Evolutionary conservation across 179 eudicot species (phyloP), one percentile per base, ranked within the genome.

Genomic region (Corrigiola litoralis): DNA sequence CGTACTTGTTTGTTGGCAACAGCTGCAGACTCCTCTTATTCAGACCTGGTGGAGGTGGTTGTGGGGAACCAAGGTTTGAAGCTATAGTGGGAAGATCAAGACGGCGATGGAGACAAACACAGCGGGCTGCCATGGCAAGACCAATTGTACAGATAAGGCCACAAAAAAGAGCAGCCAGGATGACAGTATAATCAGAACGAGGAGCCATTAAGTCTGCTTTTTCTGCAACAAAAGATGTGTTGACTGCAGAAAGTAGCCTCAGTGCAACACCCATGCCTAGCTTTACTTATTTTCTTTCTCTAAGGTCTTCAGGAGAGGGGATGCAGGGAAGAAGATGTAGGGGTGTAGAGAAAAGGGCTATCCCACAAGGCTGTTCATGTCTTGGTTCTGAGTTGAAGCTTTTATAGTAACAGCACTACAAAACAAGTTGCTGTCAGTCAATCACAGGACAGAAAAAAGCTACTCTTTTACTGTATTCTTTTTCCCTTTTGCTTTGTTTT

Each of bases 81-180:
- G 70, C 24, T 2, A 58, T 47, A 4, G 33, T 17, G 32, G 55
- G 56, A 34, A 37, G 21, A n/a, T 50, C 5, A 33, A 60, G 31
- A 20, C 31, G 74, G 16, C 21, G 67, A 36, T 34, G 63, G 33
- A 80, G 56, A 48, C 76, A 73, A 28, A 52, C 61, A 31, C 70
- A 73, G 18, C 80, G 73, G 25, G 77, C 75, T 8, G 75, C 70
- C 54, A 73, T 47, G 12, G 73, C 78, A 7, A 76, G 83, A 27
- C 80, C 83, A 16, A 76, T 46, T 7, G 70, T 73, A 66, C 81
- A 73, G 25, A 72, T 62, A 40, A 80, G 68, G 41, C 78, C 83
- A 44, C 83, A 76, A 38, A 65, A 66, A 11, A 80, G 76, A 61
- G 80, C 83, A 55, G 73, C 78, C 36, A 80, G 42, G 27, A 80